phyloP scores from a whole-genome alignment of 805 yeast genomes.

The Ogataea degrootiae region DNA sequence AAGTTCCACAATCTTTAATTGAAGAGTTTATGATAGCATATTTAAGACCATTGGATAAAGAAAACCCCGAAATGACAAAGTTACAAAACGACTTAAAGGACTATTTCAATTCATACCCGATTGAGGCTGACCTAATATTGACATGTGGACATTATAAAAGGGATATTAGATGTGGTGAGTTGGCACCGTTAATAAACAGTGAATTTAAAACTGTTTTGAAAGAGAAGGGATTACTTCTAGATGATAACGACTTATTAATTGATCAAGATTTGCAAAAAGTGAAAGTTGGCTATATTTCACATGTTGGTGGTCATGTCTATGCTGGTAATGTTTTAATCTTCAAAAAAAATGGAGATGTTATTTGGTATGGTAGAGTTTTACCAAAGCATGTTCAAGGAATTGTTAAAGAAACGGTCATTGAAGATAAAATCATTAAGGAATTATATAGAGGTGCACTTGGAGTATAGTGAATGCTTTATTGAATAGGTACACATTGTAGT shows the following conservation, averaged over 20 bases:
- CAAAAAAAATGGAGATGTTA: constrained; percentile 36
- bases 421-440: constrained; percentile 48
- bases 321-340: constrained; percentile 77
- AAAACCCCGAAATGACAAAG: constrained; percentile 3
- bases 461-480: too few relatives aligned
- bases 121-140: constrained; percentile 35
- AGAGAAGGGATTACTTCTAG: constrained; percentile 27
- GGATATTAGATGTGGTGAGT: constrained; percentile 61
- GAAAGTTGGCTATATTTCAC: constrained; percentile 56
- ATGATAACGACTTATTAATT: constrained; percentile 11
- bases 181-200: constrained; percentile 52
- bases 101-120: constrained; percentile 9
- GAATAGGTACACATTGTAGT: too few relatives aligned
- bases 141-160: constrained; percentile 65
- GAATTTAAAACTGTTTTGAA: constrained; percentile 46
- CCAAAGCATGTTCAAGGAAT: constrained; percentile 67
- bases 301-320: constrained; percentile 81
- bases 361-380: constrained; percentile 77
- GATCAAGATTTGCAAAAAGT: constrained; percentile 10
- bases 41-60: constrained; percentile 32
- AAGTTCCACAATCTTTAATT: constrained; percentile 25
- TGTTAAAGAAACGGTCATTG: constrained; percentile 47
- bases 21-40: constrained; percentile 38
- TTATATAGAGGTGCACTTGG: constrained; percentile 45
- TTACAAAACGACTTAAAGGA: constrained; percentile 4